A percentile compares a stretch with the other conserved stretches of the same genome.
These are phyloP conservation scores for Kregervanrija pseudodelftensis DNA, from an alignment of 805 yeast species.

Conservation along the genomic window DNA sequence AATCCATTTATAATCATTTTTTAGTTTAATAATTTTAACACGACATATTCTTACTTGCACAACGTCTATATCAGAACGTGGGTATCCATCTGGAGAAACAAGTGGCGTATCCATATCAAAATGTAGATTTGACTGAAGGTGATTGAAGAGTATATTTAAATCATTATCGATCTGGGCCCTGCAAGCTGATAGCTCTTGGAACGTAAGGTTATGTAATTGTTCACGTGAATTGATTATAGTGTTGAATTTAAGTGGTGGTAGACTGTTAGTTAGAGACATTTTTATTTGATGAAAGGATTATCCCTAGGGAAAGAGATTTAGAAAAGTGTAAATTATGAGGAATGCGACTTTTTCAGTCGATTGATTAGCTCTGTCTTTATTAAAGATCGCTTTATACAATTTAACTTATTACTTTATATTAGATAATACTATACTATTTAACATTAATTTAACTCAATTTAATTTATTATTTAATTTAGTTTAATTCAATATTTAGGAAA, in stretches of 20 bases:
- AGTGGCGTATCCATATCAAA: constrained; percentile 58
- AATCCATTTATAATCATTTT: constrained; percentile 59
- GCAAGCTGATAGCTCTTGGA: neutral
- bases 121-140: constrained; percentile 26
- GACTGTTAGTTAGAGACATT: constrained; percentile 4
- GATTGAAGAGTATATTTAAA: constrained; percentile 33
- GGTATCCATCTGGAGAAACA: constrained; percentile 72
- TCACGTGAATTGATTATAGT: neutral
- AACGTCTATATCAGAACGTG: constrained; percentile 78
- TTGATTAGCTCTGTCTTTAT: no score
- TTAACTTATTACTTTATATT: no score
- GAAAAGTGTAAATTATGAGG: no score
- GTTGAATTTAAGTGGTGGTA: constrained; percentile 2
- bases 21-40: constrained; percentile 54
- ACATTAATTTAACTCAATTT: no score
- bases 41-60: constrained; percentile 58
- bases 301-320: no score
- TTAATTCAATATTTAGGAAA: neutral
- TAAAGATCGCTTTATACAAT: no score
- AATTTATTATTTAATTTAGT: no score
- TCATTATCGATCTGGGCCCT: constrained; percentile 32
- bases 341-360: no score
- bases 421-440: no score
- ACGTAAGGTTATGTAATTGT: constrained; percentile 1
- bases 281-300: neutral